Evolutionary conservation across 345 rosid species (phyloP).

Genomic region (Eutrema heterophyllum): DNA sequence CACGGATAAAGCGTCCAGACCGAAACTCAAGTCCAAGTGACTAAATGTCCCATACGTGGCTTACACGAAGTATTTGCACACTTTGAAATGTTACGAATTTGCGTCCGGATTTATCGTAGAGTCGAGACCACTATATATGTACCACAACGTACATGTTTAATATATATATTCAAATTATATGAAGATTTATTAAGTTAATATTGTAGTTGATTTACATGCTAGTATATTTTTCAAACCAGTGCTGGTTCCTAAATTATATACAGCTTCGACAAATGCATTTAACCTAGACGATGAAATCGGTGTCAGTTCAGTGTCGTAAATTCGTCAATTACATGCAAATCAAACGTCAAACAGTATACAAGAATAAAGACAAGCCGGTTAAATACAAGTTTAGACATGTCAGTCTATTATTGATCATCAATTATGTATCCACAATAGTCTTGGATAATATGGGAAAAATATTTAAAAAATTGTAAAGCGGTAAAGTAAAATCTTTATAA

Average conservation of each 20-base stretch:
- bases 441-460: conserved; percentile 9
- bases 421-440: conserved; percentile 24
- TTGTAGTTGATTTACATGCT: background rate
- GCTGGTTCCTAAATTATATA: background rate
- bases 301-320: conserved; percentile 16
- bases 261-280: conserved; percentile 4
- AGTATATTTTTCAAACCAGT: background rate
- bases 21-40: no score
- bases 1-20: background rate
- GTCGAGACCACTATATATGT: background rate
- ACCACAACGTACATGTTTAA: background rate
- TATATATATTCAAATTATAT: background rate
- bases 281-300: conserved; percentile 10
- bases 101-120: background rate
- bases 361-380: conserved; percentile 19
- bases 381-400: conserved; percentile 24
- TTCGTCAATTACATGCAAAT: no score
- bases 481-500: background rate
- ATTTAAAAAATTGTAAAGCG: background rate
- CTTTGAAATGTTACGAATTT: background rate
- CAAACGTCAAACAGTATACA: no score
- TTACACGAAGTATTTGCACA: no score
- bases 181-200: background rate
- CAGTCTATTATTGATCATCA: conserved; percentile 32
- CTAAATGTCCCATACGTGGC: no score